Conservation (phyloP, 2,329 filamentous ascomycete species). For the Mycocentrospora acerina region DNA sequence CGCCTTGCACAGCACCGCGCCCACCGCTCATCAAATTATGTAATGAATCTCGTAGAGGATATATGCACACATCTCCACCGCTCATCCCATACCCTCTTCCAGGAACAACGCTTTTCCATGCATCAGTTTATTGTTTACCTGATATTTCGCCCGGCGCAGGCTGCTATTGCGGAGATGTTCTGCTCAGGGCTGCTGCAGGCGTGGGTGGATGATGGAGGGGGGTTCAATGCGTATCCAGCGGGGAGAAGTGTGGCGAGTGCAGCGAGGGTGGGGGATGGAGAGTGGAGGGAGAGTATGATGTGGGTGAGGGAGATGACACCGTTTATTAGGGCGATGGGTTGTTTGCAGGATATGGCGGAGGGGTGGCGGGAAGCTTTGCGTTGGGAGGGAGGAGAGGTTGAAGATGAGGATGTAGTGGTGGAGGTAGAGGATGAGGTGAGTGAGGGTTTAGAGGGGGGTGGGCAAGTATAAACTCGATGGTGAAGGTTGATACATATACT, state of each 20-base stretch:
- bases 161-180: conserved; percentile 32
- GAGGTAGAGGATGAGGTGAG: neutral
- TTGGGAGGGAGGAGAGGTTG: conserved; percentile 6
- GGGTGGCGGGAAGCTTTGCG: conserved; percentile 23
- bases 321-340: conserved; percentile 12
- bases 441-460: neutral
- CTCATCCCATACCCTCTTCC: neutral
- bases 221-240: conserved; percentile 32
- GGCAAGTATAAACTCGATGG: too few relatives aligned
- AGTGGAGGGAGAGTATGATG: conserved; percentile 20
- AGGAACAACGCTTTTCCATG: conserved; percentile 22
- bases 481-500: too few relatives aligned
- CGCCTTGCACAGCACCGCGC: conserved; percentile 25
- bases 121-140: conserved; percentile 31
- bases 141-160: conserved; percentile 25
- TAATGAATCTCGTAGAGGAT: conserved; percentile 36
- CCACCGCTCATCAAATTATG: conserved; percentile 25
- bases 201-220: conserved; percentile 28
- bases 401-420: conserved; percentile 2
- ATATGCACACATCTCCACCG: conserved; percentile 20
- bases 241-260: conserved; percentile 26
- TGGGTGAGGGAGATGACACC: conserved; percentile 10
- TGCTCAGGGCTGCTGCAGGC: conserved; percentile 29
- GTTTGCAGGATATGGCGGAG: conserved; percentile 14
- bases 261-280: conserved; percentile 5